Base-by-base conservation (phyloP, 2,329 filamentous ascomycete species). In the Aspergillus bombycis region DNA sequence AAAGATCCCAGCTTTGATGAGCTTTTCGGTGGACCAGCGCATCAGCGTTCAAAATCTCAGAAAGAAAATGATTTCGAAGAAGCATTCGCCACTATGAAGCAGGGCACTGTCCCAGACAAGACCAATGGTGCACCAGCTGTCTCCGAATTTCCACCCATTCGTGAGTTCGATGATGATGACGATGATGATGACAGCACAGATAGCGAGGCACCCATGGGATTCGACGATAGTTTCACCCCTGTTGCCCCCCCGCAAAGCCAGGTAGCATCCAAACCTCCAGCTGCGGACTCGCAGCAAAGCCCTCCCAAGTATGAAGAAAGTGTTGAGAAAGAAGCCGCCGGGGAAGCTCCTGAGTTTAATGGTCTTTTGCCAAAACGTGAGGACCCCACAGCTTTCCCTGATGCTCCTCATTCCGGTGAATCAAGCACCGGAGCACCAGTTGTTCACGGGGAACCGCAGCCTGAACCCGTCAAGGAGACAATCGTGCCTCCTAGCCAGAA, bases 171-270 rank as follows among this genome's bases (percentile, higher is more conserved):
- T 65, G 85, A 88, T 34, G 91, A 94, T 62, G 92, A 94, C 28
- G 94, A 91, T 34, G 93, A 96, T 63, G 90, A 89, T 34, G 21
- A 48, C 10, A 90, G 89, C 60, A 91, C 88, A 64, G 91, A 92
- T 55, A 86, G 87, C 56, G 93, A 92, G 48, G 81, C 71, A 8
- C 73, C 72, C 34, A 63, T 80, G 70, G 93, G 94, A 0, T 98
- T 98, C 74, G 94, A 96, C 57, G 95, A 99, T 74, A 90, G 97
- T 77, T 98, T 98, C 75, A 89, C 91, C 0, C 88, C 91, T 16
- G 85, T 86, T 34, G 84, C 81, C 50, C 78, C 83, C 1, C 71
- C 72, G 6, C 71, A 70, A 54, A 64, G 64, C n/a, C 68, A 74
- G 52, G 70, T 71, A 28, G 71, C 70, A 43, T 65, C 70, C 54